These are phyloP conservation scores for Stagonosporopsis cucurbitacearum DNA, from an alignment of 2,329 filamentous ascomycete species.

Conservation along the genomic window DNA sequence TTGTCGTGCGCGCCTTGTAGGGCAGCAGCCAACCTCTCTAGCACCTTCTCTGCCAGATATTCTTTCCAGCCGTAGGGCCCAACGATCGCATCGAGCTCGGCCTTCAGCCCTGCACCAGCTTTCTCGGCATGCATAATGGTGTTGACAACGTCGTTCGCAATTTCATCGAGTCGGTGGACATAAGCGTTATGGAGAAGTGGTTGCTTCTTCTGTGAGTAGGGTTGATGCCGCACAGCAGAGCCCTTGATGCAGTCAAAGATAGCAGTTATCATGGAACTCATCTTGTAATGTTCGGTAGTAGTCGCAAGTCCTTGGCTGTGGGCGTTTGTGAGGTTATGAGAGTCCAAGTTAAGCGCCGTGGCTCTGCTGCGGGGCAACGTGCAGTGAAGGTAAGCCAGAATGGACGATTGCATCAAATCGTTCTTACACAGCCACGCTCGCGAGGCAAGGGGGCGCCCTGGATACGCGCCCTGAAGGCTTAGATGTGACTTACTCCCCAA, in stretches of 20 bases:
- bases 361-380: conserved; percentile 2
- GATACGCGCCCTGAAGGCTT: too few species aligned
- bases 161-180: conserved; percentile 15
- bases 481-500: too few species aligned
- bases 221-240: background rate
- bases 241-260: conserved; percentile 4
- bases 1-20: conserved; percentile 31
- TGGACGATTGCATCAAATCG: background rate
- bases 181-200: conserved; percentile 4
- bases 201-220: conserved; percentile 24
- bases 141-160: conserved; percentile 29
- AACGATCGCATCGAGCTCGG: conserved; percentile 36
- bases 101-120: conserved; percentile 22
- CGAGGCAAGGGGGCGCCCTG: too few species aligned
- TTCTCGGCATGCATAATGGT: conserved; percentile 27
- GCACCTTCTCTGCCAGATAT: conserved; percentile 36
- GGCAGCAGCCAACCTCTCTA: conserved; percentile 35
- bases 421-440: too few species aligned
- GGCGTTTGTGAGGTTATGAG: background rate
- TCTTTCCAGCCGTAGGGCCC: conserved; percentile 39
- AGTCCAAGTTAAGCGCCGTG: conserved; percentile 5
- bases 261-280: background rate
- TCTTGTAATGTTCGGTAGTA: background rate
- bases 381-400: background rate
- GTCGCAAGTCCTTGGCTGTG: background rate